Percentiles rank a stretch among this genome's conserved stretches.
Evolutionary conservation across 2,329 filamentous ascomycete genomes (phyloP).

Genomic region (Fusarium temperatum): DNA sequence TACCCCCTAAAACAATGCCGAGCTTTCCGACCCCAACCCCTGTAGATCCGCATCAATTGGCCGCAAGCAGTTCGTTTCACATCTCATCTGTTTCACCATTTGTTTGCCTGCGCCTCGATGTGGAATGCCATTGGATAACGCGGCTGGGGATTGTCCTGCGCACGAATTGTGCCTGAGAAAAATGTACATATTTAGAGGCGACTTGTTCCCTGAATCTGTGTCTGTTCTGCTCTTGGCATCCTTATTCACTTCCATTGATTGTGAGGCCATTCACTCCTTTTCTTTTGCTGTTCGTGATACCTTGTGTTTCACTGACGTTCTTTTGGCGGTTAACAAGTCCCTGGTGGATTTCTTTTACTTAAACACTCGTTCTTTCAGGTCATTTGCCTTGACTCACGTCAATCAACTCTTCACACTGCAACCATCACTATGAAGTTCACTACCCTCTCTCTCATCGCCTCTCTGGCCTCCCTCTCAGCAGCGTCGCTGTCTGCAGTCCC

Average conservation of each 20-base stretch:
- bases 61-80: conserved; percentile 4
- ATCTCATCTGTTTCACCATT: background rate
- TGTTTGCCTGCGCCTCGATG: conserved; percentile 8
- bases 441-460: conserved; percentile 25
- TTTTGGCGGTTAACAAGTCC: conserved; percentile 3
- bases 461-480: conserved; percentile 26
- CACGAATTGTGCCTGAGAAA: background rate
- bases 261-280: background rate
- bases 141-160: background rate
- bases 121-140: conserved; percentile 5
- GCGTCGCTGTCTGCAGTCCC: conserved; percentile 43
- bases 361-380: background rate
- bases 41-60: conserved; percentile 11
- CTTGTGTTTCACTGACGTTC: background rate
- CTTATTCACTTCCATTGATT: background rate
- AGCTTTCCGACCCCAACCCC: background rate
- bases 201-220: background rate
- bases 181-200: background rate
- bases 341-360: conserved; percentile 14
- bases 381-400: background rate
- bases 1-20: conserved; percentile 4
- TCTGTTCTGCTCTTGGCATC: background rate
- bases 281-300: background rate
- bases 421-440: conserved; percentile 42
- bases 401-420: too few relatives aligned